Percentiles rank a stretch among this genome's conserved stretches.
phyloP scores from a whole-genome alignment of 169 alveolate genomes.

The Theileria annulata region DNA sequence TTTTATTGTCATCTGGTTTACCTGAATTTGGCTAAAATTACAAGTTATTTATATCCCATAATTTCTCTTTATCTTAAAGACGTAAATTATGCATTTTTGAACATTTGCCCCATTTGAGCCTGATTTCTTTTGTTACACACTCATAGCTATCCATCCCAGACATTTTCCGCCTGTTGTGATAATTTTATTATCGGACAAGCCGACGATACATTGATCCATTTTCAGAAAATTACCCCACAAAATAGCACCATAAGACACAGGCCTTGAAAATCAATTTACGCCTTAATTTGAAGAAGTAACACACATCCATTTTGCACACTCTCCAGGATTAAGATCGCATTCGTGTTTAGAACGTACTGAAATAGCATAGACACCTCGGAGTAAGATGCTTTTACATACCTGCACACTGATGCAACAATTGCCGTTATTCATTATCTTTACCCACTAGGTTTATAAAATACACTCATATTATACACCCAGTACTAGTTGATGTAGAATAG shows the following conservation, averaged over 20 bases:
- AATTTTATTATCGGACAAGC: not conserved
- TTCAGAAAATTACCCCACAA: conserved; percentile 1
- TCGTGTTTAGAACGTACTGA: not conserved
- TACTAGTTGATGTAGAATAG: not conserved
- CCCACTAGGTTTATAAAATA: not conserved
- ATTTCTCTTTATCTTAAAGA: not conserved
- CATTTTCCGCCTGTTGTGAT: not conserved
- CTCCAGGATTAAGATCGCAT: not conserved
- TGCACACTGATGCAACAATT: not conserved
- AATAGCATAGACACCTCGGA: not conserved
- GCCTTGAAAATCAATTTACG: not conserved
- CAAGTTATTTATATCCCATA: not conserved
- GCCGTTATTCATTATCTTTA: not conserved
- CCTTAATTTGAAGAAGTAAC: not conserved
- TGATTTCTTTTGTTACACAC: not conserved
- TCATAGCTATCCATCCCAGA: not conserved
- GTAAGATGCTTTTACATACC: not conserved
- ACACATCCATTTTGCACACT: not conserved
- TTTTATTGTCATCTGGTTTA: not conserved
- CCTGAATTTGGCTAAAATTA: not conserved
- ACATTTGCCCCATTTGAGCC: not conserved
- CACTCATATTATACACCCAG: not conserved
- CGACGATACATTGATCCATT: not conserved
- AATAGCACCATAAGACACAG: conserved; percentile 7
- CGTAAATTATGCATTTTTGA: not conserved